Conservation (phyloP, 148 eudicot genomes). For the Polygonum maritimum region DNA sequence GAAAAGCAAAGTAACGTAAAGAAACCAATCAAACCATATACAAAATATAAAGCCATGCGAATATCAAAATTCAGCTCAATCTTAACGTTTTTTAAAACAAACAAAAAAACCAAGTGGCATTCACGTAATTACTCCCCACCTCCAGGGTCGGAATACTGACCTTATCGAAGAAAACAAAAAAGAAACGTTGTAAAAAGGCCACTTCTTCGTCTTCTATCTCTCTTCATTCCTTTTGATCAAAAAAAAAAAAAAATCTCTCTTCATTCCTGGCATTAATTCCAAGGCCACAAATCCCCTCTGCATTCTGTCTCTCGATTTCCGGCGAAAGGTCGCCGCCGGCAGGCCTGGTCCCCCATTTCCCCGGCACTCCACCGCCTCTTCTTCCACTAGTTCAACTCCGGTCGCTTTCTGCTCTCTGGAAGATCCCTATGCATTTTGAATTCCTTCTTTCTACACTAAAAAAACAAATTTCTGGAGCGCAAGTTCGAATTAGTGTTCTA, state of each 20-base stretch:
- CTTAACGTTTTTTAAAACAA: neutral
- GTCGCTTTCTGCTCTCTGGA: slow-evolving; percentile 3
- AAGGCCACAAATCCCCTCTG: neutral
- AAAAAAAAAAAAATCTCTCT: too few relatives aligned
- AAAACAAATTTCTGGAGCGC: neutral
- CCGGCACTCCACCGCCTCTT: slow-evolving; percentile 5
- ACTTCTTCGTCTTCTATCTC: neutral
- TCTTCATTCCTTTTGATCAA: neutral
- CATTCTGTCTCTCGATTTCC: slow-evolving; percentile 2
- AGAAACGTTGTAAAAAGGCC: slow-evolving; percentile 1
- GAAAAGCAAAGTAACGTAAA: neutral
- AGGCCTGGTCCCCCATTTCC: neutral
- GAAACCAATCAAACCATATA: too few relatives aligned
- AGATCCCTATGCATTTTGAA: neutral
- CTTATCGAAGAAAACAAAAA: neutral
- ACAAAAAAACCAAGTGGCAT: neutral
- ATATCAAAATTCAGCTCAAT: neutral
- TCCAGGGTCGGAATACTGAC: neutral
- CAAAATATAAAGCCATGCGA: neutral
- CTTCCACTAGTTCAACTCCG: neutral
- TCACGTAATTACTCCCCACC: neutral
- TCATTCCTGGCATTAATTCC: neutral
- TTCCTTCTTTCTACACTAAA: neutral
- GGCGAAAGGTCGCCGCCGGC: neutral
- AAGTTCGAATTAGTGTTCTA: neutral